These are phyloP conservation scores for Papiliotrema terrestris DNA, from an alignment of 1,284 basidiomycete genomes.

Conservation along the genomic window DNA sequence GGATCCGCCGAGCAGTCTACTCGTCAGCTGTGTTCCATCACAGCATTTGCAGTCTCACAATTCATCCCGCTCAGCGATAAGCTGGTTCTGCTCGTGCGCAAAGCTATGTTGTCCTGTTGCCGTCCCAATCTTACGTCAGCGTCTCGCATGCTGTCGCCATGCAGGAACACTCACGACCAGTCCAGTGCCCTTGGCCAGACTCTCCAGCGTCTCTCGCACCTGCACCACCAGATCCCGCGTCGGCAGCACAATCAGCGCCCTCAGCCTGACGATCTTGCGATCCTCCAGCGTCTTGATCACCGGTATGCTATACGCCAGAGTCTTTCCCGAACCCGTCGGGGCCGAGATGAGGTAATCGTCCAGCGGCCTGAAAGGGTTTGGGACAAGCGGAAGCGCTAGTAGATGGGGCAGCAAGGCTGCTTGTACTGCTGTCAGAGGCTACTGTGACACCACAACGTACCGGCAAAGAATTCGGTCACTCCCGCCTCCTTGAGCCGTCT, in stretches of 20 bases:
- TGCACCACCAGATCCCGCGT: slow-evolving; percentile 94
- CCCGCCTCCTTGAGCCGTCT: slow-evolving; percentile 68
- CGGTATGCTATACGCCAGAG: slow-evolving; percentile 87
- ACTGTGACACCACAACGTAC: slow-evolving; percentile 52
- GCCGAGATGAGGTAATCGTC: slow-evolving; percentile 93
- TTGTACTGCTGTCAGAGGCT: slow-evolving; percentile 31
- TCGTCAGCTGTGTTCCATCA: neutral
- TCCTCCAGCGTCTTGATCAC: slow-evolving; percentile 79
- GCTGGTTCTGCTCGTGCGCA: slow-evolving; percentile 43
- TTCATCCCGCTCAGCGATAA: slow-evolving; percentile 34
- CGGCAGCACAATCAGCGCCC: slow-evolving; percentile 89
- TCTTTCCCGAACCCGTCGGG: slow-evolving; percentile 96
- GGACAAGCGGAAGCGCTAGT: slow-evolving; percentile 41
- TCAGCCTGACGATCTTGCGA: slow-evolving; percentile 72
- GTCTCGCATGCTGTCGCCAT: neutral
- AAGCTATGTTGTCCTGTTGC: slow-evolving; percentile 49
- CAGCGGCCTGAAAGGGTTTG: slow-evolving; percentile 69
- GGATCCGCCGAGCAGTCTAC: slow-evolving; percentile 57
- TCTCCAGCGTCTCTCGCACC: slow-evolving; percentile 87
- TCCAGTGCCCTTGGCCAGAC: slow-evolving; percentile 75
- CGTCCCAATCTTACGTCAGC: slow-evolving; percentile 41
- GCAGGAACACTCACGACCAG: slow-evolving; percentile 61
- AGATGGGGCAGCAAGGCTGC: slow-evolving; percentile 43
- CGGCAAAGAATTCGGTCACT: slow-evolving; percentile 78
- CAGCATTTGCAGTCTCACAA: slow-evolving; percentile 13